Conservation (phyloP, 805 yeast species). For the Suhomyces sp. region DNA sequence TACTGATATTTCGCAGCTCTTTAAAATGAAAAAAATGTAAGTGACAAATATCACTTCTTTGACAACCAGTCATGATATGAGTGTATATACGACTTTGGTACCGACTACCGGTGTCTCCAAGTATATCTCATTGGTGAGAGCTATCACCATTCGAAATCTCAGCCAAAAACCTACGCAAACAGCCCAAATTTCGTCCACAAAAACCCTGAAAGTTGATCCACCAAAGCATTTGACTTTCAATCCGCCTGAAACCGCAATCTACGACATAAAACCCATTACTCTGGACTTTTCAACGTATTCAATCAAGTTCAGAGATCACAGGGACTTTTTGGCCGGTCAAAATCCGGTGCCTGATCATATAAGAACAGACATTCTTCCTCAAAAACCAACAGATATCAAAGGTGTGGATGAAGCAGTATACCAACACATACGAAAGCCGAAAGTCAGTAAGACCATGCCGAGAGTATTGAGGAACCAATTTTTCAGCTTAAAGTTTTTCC, state of each 20-base stretch:
- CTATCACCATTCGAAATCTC: too few species aligned
- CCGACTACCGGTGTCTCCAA: too few species aligned
- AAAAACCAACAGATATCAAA: conserved; percentile 30
- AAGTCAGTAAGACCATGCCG: conserved; percentile 13
- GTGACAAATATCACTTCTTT: too few species aligned
- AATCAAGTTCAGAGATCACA: conserved; percentile 4
- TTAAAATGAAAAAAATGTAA: too few species aligned
- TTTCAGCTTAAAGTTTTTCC: conserved; percentile 30
- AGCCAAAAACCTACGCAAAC: too few species aligned
- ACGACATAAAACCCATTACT: not conserved
- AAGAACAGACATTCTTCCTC: conserved; percentile 20
- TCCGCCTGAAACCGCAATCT: not conserved
- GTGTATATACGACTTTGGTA: too few species aligned
- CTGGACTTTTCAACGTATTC: conserved; percentile 5
- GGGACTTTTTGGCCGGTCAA: conserved; percentile 7
- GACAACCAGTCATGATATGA: too few species aligned
- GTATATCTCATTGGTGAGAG: too few species aligned
- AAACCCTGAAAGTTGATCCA: not conserved
- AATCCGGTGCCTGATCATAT: not conserved
- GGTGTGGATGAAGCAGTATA: conserved; percentile 32
- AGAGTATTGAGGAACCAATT: conserved; percentile 17
- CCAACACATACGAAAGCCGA: conserved; percentile 3
- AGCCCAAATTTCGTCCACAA: too few species aligned
- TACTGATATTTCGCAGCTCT: too few species aligned
- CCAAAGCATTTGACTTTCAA: not conserved